phyloP scores from a whole-genome alignment of 352 stramenopile genomes.

The Phytophthora ramorum region DNA sequence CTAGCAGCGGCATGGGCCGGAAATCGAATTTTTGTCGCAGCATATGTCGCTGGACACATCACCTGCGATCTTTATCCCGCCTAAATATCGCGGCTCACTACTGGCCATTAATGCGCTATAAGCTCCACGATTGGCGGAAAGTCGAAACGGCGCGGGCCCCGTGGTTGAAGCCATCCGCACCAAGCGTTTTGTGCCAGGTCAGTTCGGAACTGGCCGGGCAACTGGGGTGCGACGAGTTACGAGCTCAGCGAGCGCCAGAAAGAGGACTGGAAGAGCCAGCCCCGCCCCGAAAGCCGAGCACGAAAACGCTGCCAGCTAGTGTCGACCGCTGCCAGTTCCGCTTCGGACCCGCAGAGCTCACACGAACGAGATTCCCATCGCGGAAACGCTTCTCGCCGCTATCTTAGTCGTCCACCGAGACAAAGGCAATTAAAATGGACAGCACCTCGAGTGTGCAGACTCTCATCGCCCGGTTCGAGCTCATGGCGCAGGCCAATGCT shows the following conservation, averaged over 20 bases:
- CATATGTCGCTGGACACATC: conserved; percentile 20
- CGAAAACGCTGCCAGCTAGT: neutral
- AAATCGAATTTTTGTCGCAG: conserved; percentile 35
- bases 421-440: conserved; percentile 22
- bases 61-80: conserved; percentile 17
- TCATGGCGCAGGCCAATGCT: conserved; percentile 30
- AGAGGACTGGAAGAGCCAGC: conserved; percentile 14
- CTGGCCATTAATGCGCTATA: conserved; percentile 7
- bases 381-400: conserved; percentile 10
- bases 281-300: neutral
- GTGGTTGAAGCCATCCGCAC: conserved; percentile 15
- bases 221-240: conserved; percentile 6
- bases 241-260: conserved; percentile 1
- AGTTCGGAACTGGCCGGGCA: conserved; percentile 21
- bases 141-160: conserved; percentile 4
- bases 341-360: conserved; percentile 19
- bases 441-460: conserved; percentile 28
- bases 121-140: conserved; percentile 7
- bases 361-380: conserved; percentile 23
- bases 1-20: conserved; percentile 5
- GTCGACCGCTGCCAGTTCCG: conserved; percentile 25
- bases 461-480: conserved; percentile 49
- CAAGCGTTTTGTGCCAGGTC: conserved; percentile 21
- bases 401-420: conserved; percentile 16
- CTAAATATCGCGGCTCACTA: conserved; percentile 1